phyloP scores from a whole-genome alignment of 1,284 basidiomycete genomes.

The Moesziomyces sp. region DNA sequence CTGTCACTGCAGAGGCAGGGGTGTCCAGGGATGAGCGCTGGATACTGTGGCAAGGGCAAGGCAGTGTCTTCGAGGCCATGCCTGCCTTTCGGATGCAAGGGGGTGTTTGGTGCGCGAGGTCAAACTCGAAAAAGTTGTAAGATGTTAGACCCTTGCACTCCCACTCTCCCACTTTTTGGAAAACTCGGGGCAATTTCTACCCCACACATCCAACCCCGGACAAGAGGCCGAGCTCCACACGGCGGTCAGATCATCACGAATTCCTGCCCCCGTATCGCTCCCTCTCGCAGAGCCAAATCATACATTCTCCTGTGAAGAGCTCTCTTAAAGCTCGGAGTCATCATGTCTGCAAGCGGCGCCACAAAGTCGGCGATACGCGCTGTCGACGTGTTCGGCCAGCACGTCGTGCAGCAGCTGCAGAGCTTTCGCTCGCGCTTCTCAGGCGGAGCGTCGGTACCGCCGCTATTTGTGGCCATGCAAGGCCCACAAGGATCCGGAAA shows the following conservation, averaged over 20 bases:
- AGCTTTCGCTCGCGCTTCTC: constrained; percentile 11
- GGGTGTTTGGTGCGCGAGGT: neutral
- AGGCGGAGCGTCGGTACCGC: neutral
- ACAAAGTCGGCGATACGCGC: constrained; percentile 7
- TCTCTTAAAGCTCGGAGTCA: neutral
- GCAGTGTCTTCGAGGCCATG: neutral
- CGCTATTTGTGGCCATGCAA: constrained; percentile 48
- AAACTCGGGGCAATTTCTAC: neutral
- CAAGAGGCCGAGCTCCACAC: neutral
- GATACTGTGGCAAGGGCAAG: neutral
- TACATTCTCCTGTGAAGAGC: neutral
- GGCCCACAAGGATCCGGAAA: constrained; percentile 47
- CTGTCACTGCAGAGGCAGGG: too few relatives aligned
- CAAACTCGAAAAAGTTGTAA: neutral
- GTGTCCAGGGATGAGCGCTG: neutral
- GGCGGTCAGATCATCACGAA: too few relatives aligned
- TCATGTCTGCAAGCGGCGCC: constrained; percentile 1
- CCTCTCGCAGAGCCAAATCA: neutral
- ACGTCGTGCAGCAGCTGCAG: constrained; percentile 25
- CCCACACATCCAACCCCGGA: neutral
- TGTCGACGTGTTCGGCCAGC: constrained; percentile 31
- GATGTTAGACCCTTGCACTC: neutral
- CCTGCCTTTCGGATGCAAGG: neutral
- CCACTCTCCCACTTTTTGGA: neutral
- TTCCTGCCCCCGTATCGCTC: neutral